phyloP scores from a whole-genome alignment of 441 rosid species.

The Bruguiera hainesii region DNA sequence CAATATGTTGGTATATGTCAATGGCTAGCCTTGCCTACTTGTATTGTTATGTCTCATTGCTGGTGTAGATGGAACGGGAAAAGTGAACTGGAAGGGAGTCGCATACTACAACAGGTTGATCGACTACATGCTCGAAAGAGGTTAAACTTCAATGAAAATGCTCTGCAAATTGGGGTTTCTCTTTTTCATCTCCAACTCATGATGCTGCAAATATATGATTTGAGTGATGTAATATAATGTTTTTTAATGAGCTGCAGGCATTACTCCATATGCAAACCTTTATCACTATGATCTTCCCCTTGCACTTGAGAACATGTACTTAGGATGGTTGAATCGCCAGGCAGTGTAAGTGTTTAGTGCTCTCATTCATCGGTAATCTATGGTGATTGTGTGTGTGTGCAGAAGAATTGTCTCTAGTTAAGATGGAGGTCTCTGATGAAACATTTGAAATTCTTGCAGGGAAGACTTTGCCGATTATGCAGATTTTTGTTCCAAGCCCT shows the following conservation, averaged over 20 bases:
- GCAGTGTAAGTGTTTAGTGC: conserved; percentile 54
- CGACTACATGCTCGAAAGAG: conserved; percentile 61
- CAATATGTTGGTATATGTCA: too few species aligned
- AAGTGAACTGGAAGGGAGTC: conserved; percentile 84
- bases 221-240: too few species aligned
- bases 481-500: conserved; percentile 81
- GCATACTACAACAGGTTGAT: conserved; percentile 85
- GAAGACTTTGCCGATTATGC: conserved; percentile 86
- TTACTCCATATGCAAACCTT: conserved; percentile 80
- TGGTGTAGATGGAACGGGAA: conserved; percentile 66
- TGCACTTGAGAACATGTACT: conserved; percentile 73
- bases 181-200: not conserved
- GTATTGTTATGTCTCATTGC: not conserved
- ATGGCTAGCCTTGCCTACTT: not conserved
- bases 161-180: not conserved
- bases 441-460: conserved; percentile 32
- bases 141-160: conserved; percentile 23
- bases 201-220: too few species aligned
- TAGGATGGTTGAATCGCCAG: conserved; percentile 56
- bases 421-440: not conserved
- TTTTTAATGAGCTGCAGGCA: conserved; percentile 38
- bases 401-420: too few species aligned
- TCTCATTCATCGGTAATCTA: not conserved
- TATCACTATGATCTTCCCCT: conserved; percentile 81
- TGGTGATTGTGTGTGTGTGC: too few species aligned